Conservation (phyloP, 768 basidiomycete species). For the Rhizopogon rudus region DNA sequence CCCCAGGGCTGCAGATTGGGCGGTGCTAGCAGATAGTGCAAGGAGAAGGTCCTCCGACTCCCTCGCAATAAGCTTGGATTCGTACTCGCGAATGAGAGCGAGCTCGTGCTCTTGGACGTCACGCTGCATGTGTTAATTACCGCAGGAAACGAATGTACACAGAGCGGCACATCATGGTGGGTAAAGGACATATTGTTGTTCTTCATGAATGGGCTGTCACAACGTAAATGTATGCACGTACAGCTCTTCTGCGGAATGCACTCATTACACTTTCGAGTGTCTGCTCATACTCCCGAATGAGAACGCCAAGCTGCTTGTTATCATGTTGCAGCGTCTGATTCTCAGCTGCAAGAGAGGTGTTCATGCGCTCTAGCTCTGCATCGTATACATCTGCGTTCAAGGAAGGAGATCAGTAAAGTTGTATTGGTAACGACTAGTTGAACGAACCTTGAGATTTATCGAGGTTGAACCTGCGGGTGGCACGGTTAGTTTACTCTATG, state of each 20-base stretch:
- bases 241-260: conserved; percentile 84
- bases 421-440: not conserved
- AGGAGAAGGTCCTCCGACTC: conserved; percentile 63
- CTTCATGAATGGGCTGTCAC: not conserved
- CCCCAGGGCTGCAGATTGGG: conserved; percentile 61
- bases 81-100: conserved; percentile 85
- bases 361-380: conserved; percentile 86
- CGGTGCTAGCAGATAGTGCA: conserved; percentile 57
- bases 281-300: conserved; percentile 96
- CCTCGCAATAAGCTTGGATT: conserved; percentile 70
- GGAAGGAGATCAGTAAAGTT: not conserved
- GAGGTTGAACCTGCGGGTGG: conserved; percentile 64
- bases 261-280: conserved; percentile 95
- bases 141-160: not conserved
- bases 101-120: conserved; percentile 92
- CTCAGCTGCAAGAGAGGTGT: conserved; percentile 68
- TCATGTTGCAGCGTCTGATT: conserved; percentile 86
- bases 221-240: conserved; percentile 37
- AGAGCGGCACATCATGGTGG: not conserved
- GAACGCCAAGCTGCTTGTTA: conserved; percentile 87
- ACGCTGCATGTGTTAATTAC: conserved; percentile 45
- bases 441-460: conserved; percentile 76
- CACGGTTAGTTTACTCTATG: not conserved
- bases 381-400: conserved; percentile 74
- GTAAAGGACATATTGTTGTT: not conserved